Percentiles rank a stretch among this genome's conserved stretches.
Conservation (phyloP, 192 early-diverging fungal species). For the Coemansia sp. region DNA sequence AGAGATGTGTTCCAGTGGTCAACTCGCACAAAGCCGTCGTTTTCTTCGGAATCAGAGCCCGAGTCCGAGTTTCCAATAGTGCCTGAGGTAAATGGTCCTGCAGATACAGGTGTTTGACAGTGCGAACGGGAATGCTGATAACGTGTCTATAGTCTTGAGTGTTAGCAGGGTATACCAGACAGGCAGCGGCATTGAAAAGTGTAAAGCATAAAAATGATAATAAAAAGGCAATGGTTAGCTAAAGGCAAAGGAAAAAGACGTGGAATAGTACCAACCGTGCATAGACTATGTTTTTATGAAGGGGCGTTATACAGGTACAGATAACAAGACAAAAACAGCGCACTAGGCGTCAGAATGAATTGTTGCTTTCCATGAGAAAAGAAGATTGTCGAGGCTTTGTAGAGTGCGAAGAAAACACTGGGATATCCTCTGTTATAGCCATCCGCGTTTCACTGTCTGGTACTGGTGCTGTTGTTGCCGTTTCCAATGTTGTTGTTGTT, state of each 20-base stretch:
- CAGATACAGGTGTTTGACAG: not conserved
- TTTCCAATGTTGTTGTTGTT: not conserved
- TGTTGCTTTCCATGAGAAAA: not conserved
- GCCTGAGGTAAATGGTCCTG: not conserved
- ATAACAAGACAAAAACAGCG: not conserved
- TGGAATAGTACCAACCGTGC: not conserved
- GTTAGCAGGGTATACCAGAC: not conserved
- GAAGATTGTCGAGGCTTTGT: conserved; percentile 2
- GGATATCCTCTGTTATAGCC: not conserved
- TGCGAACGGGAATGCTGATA: not conserved
- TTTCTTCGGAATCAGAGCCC: conserved; percentile 47
- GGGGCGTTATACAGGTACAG: not conserved
- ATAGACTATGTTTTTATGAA: not conserved
- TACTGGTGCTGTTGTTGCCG: not conserved
- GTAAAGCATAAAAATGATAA: conserved; percentile 5
- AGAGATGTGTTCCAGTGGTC: conserved; percentile 34
- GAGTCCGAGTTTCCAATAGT: conserved; percentile 22
- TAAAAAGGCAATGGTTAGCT: conserved; percentile 1
- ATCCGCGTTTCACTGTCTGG: not conserved
- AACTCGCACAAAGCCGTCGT: conserved; percentile 52
- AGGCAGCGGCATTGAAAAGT: not conserved
- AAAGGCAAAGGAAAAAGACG: not conserved
- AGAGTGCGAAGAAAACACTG: not conserved
- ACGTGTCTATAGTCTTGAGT: not conserved
- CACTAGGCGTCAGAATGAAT: too few species aligned